phyloP scores from a whole-genome alignment of 208 protist species.

The Angomonas desouzai region DNA sequence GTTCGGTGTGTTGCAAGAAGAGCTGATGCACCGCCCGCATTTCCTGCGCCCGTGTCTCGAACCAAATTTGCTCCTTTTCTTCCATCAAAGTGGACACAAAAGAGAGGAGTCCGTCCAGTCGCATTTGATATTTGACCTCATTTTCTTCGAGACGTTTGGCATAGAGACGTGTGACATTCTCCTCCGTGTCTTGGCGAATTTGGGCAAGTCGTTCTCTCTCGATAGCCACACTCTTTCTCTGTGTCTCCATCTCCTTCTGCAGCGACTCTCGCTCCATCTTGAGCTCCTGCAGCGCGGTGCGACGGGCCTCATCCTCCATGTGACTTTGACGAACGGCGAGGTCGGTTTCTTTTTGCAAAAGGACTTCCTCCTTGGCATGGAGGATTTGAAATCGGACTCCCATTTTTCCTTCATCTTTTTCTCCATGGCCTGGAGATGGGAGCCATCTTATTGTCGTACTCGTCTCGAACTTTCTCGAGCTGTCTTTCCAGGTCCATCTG shows the following conservation, averaged over 20 bases:
- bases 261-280: neutral
- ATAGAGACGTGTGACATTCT: neutral
- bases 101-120: neutral
- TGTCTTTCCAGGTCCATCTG: neutral
- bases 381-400: neutral
- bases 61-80: conserved; percentile 7
- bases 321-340: neutral
- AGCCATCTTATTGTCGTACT: conserved; percentile 1
- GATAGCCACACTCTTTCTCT: neutral
- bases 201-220: neutral
- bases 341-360: neutral
- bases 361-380: neutral
- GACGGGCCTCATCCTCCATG: neutral
- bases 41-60: neutral
- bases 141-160: conserved; percentile 1
- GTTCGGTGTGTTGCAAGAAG: neutral
- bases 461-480: neutral
- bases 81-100: conserved; percentile 1
- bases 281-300: neutral
- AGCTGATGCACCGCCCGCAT: neutral
- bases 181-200: neutral
- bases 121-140: conserved; percentile 2
- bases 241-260: neutral
- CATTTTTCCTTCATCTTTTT: neutral
- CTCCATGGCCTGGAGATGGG: neutral